phyloP scores from a whole-genome alignment of 176 grass and related monocot species.

The Triticum dicoccoides region DNA sequence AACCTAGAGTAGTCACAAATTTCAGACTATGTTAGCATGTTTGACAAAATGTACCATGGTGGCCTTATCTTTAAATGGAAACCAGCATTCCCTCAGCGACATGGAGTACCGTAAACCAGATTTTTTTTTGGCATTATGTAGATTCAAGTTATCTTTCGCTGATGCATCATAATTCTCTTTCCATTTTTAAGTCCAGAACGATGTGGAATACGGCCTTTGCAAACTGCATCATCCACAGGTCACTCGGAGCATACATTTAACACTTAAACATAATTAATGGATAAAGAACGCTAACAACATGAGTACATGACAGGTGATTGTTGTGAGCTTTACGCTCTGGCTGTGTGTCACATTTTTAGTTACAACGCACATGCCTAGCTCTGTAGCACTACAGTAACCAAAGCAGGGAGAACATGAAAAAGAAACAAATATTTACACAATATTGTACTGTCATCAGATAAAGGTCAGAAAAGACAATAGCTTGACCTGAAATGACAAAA shows the following conservation, averaged over 20 bases:
- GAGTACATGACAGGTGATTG: background rate
- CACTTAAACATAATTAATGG: slow-evolving; percentile 1
- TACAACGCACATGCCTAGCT: slow-evolving; percentile 3
- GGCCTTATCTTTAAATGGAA: background rate
- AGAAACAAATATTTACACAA: slow-evolving; percentile 17
- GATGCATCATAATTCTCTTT: slow-evolving; percentile 1
- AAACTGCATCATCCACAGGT: background rate
- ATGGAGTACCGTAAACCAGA: background rate
- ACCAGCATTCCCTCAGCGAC: slow-evolving; percentile 1
- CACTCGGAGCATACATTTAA: background rate
- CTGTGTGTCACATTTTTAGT: background rate
- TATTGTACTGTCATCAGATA: background rate
- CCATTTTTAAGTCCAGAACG: background rate
- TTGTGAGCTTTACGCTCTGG: background rate
- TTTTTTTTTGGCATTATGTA: background rate
- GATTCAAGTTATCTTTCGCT: background rate
- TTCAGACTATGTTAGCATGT: slow-evolving; percentile 26
- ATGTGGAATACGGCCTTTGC: background rate
- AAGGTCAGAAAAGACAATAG: slow-evolving; percentile 4
- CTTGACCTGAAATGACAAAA: slow-evolving; percentile 12
- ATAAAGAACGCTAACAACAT: background rate
- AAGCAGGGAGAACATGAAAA: background rate
- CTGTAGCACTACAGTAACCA: background rate
- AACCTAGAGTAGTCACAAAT: slow-evolving; percentile 56
- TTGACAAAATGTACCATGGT: slow-evolving; percentile 20